Percentiles rank a stretch among this genome's conserved stretches.
Evolutionary conservation across 306 rosid genomes (phyloP).

Genomic region (Pueraria montana): DNA sequence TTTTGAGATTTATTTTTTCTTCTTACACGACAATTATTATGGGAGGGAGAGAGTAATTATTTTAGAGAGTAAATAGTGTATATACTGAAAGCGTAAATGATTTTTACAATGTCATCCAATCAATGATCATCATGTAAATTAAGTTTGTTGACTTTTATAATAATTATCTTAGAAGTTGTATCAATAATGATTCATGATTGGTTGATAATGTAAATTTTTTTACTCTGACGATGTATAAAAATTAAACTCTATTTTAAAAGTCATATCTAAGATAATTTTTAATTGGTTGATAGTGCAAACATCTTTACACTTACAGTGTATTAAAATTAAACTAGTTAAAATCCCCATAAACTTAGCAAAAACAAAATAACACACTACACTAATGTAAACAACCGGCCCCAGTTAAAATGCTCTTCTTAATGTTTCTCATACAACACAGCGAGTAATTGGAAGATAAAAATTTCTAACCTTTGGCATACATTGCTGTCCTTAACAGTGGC

Average conservation of each 20-base stretch:
- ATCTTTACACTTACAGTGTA: not conserved
- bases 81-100: too few species aligned
- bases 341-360: not conserved
- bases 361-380: not conserved
- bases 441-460: not conserved
- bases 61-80: too few species aligned
- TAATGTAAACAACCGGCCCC: not conserved
- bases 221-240: not conserved
- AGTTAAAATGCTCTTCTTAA: not conserved
- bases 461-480: conserved; percentile 92
- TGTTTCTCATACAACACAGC: conserved; percentile 1
- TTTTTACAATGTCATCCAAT: too few species aligned
- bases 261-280: not conserved
- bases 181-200: not conserved
- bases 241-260: not conserved
- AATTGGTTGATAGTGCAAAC: not conserved
- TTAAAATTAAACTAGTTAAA: not conserved
- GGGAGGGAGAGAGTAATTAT: too few species aligned
- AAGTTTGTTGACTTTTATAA: too few species aligned
- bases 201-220: not conserved
- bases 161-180: not conserved
- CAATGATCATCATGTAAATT: too few species aligned
- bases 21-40: too few species aligned
- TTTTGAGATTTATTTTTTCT: too few species aligned
- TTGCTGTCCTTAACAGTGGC: conserved; percentile 91